Evolutionary conservation across 352 stramenopile species (phyloP).

Genomic region (Globisporangium mamillatum): DNA sequence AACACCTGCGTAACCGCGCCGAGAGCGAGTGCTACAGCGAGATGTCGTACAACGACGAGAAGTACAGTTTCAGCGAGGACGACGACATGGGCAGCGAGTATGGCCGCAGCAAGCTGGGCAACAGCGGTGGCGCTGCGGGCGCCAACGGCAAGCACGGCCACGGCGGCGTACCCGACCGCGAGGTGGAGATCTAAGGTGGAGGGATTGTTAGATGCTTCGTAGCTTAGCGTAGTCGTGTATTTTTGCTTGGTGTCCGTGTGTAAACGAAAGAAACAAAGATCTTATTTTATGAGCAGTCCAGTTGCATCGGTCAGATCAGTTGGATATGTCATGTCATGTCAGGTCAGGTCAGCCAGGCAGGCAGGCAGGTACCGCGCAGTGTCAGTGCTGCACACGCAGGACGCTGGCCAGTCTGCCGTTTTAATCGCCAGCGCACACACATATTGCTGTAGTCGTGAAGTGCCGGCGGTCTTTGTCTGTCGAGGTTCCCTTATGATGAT

Average conservation of each 20-base stretch:
- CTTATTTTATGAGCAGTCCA: conserved; percentile 8
- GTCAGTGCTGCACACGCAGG: background rate
- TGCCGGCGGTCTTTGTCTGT: background rate
- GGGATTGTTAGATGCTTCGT: background rate
- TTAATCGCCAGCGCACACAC: background rate
- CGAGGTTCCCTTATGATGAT: background rate
- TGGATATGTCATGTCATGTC: too few relatives aligned
- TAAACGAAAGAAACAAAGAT: conserved; percentile 1
- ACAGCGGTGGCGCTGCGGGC: conserved; percentile 8
- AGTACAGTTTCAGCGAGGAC: conserved; percentile 66
- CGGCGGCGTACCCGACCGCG: conserved; percentile 26
- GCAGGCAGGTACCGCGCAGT: background rate
- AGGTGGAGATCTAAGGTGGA: conserved; percentile 68
- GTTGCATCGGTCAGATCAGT: background rate
- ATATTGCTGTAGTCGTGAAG: background rate
- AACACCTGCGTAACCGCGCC: conserved; percentile 41
- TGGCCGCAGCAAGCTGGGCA: conserved; percentile 16
- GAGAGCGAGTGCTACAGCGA: conserved; percentile 74
- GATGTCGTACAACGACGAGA: conserved; percentile 84
- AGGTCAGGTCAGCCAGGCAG: background rate
- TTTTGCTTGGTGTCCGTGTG: conserved; percentile 1
- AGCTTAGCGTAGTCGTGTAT: conserved; percentile 5
- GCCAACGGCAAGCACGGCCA: conserved; percentile 8
- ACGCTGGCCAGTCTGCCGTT: background rate
- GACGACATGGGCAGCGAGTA: conserved; percentile 32